A percentile compares a stretch with the other conserved stretches of the same genome.
These are phyloP conservation scores for Gonapodya prolifera DNA, from an alignment of 192 early-diverging fungal species.

Conservation along the genomic window DNA sequence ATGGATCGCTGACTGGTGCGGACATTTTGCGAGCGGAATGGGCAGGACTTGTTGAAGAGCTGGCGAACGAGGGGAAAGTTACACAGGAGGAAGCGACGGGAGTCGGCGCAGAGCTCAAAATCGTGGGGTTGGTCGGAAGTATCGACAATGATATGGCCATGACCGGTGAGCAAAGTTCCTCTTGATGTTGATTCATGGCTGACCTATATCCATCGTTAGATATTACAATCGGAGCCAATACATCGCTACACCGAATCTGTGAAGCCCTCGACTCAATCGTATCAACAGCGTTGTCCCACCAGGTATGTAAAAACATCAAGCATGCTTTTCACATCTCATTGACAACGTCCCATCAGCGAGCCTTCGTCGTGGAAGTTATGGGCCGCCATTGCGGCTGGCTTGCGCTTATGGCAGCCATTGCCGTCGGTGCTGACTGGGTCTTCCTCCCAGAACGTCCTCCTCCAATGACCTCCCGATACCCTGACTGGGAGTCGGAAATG, in stretches of 20 bases:
- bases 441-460: conserved; percentile 94
- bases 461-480: conserved; percentile 25
- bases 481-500: conserved; percentile 83
- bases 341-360: conserved; percentile 90
- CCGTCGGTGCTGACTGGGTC: conserved; percentile 80
- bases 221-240: conserved; percentile 92
- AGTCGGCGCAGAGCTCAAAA: conserved; percentile 59
- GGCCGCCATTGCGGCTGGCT: conserved; percentile 98
- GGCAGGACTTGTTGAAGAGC: conserved; percentile 64
- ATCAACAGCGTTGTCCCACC: conserved; percentile 82
- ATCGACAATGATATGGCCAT: conserved; percentile 86
- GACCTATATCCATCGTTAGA: conserved; percentile 67
- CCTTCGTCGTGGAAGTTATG: conserved; percentile 90
- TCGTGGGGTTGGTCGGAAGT: conserved; percentile 92
- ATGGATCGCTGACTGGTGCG: conserved; percentile 93
- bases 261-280: conserved; percentile 87
- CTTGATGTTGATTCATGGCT: neutral
- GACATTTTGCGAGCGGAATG: conserved; percentile 85
- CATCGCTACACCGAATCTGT: conserved; percentile 88
- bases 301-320: too few relatives aligned
- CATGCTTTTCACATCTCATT: too few relatives aligned
- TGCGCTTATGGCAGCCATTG: conserved; percentile 70
- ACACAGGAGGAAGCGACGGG: conserved; percentile 39
- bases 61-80: conserved; percentile 47
- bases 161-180: conserved; percentile 20